These are phyloP conservation scores for Martiniozyma abietophila DNA, from an alignment of 805 yeast genomes.

Conservation along the genomic window DNA sequence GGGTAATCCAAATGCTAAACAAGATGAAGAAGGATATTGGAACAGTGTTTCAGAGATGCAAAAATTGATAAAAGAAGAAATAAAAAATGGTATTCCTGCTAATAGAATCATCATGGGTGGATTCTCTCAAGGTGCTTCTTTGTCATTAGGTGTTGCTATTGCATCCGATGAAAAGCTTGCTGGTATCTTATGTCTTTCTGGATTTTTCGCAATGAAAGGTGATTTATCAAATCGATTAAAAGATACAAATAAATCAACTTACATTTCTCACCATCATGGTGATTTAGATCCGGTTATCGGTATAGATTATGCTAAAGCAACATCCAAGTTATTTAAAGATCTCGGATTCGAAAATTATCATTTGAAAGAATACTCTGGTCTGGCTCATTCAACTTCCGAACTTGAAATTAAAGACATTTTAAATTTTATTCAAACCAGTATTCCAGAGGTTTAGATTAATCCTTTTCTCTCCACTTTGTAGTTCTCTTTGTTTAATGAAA, in stretches of 20 bases:
- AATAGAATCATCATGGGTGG: constrained; percentile 85
- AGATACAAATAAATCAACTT: constrained; percentile 50
- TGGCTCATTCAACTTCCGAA: constrained; percentile 60
- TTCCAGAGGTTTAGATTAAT: no score
- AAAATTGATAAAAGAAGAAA: constrained; percentile 41
- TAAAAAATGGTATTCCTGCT: constrained; percentile 44
- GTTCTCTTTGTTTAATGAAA: no score
- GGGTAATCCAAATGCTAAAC: constrained; percentile 36
- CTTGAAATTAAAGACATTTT: constrained; percentile 55
- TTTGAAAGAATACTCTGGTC: constrained; percentile 49
- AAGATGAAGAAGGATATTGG: constrained; percentile 48
- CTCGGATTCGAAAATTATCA: constrained; percentile 37
- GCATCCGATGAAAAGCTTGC: constrained; percentile 55
- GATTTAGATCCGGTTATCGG: constrained; percentile 59
- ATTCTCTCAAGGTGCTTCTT: constrained; percentile 88
- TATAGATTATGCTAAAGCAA: constrained; percentile 29
- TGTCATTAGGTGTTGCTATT: constrained; percentile 55
- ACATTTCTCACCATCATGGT: constrained; percentile 87
- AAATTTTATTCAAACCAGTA: constrained; percentile 37
- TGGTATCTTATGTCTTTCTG: constrained; percentile 71
- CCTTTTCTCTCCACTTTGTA: no score
- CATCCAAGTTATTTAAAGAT: constrained; percentile 36
- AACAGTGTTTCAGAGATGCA: constrained; percentile 38
- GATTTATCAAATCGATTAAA: constrained; percentile 19
- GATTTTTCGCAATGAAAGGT: constrained; percentile 44